Evolutionary conservation across 2,329 filamentous ascomycete genomes (phyloP), one percentile per base, ranked within the genome.

Genomic region (Pseudocercospora fijiensis): DNA sequence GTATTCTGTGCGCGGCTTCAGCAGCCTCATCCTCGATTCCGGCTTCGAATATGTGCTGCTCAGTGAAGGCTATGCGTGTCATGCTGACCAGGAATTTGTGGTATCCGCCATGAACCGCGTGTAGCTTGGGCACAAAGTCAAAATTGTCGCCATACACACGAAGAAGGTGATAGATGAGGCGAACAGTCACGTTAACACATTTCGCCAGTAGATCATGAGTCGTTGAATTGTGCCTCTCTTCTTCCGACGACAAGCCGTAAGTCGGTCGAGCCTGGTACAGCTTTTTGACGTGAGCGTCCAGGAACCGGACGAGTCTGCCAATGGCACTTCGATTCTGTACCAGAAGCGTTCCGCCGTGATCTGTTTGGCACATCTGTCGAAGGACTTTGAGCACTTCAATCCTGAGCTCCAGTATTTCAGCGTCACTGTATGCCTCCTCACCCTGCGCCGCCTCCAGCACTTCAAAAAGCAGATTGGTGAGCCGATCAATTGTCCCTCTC

Each of bases 21-120:
- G 89, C 86, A 0, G 92, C 91, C 67, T 91, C 90, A 27, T 89
- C 85, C 37, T 90, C 89, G 59, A 96, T 89, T 0, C 88, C 88
- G 1, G 83, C 81, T 76, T 97, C 92, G 27, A 96, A 82, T 10
- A 95, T 84, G 8, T 90, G 77, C 28, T 91, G 89, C 65, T 96
- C 91, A 5, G 87, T 88, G 75, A 96, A 97, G 0, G 91, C 92
- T n/a, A 98, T 79, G 47, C 94, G 81, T 0, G 91, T 92, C 51
- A 99, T 80, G 1, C 87, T 87, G 9, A 97, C 85, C 0, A 96
- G 81, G 72, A 96, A 94, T 58, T 92, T 92, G 72, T 96, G 92
- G 58, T 86, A 85, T 0, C 88, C 90, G 2, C 91, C 91, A 4
- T 86, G 83, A 0, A 90, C 85, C 8, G 85, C 84, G 0, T 84